Conservation (phyloP, 1,284 basidiomycete genomes). For the Ustilago xerochloae region DNA sequence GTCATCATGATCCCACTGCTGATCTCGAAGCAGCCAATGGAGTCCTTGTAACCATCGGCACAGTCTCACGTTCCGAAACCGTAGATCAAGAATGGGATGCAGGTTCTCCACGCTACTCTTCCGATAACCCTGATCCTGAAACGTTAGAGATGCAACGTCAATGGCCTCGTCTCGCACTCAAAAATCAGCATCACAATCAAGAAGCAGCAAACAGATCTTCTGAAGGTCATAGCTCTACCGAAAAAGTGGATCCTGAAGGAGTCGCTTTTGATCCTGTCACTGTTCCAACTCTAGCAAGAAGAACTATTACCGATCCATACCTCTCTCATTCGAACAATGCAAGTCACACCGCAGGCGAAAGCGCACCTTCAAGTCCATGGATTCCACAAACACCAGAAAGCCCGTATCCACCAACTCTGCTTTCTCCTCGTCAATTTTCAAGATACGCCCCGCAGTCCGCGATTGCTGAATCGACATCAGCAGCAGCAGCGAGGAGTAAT, state of each 20-base stretch:
- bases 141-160: slow-evolving; percentile 27
- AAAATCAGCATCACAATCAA: neutral
- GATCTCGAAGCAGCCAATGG: slow-evolving; percentile 18
- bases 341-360: neutral
- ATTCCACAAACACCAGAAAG: slow-evolving; percentile 33
- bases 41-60: slow-evolving; percentile 37
- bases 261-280: slow-evolving; percentile 4
- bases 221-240: slow-evolving; percentile 8
- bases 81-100: slow-evolving; percentile 19
- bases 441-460: neutral
- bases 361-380: slow-evolving; percentile 15
- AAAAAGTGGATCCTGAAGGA: slow-evolving; percentile 10
- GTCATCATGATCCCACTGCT: slow-evolving; percentile 2
- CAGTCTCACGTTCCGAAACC: slow-evolving; percentile 26
- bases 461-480: neutral
- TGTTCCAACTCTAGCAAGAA: slow-evolving; percentile 6
- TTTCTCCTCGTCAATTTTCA: slow-evolving; percentile 18
- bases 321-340: neutral
- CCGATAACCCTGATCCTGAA: slow-evolving; percentile 35
- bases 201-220: slow-evolving; percentile 1
- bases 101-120: slow-evolving; percentile 39
- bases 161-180: slow-evolving; percentile 16
- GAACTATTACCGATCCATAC: neutral
- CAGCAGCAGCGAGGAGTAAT: neutral
- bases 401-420: slow-evolving; percentile 16